Conservation (phyloP, 2,329 filamentous ascomycete species). For the Fusarium sp. region DNA sequence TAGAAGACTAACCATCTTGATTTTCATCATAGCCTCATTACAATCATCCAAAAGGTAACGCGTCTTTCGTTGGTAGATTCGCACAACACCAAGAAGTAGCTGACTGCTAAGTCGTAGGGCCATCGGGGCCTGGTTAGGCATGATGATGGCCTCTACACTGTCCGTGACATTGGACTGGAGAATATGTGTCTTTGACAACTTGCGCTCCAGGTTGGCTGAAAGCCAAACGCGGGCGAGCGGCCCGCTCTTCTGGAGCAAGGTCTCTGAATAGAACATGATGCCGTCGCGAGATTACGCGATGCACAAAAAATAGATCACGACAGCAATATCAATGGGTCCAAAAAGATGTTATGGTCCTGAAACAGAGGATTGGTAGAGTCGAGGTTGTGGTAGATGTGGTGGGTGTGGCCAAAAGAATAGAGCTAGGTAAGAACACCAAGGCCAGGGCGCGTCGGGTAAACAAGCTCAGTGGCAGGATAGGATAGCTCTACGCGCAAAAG, state of each 20-base stretch:
- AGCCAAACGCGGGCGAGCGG: constrained; percentile 98
- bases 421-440: constrained; percentile 49
- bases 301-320: constrained; percentile 36
- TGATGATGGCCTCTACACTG: constrained; percentile 95
- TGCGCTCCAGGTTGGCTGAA: constrained; percentile 97
- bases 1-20: constrained; percentile 83
- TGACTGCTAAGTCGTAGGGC: constrained; percentile 94
- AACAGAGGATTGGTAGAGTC: constrained; percentile 26
- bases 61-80: constrained; percentile 97
- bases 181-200: constrained; percentile 96
- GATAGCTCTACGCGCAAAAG: constrained; percentile 49
- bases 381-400: constrained; percentile 15
- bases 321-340: constrained; percentile 20
- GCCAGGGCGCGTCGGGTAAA: constrained; percentile 51
- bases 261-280: constrained; percentile 97
- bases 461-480: constrained; percentile 50
- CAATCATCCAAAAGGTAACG: constrained; percentile 97
- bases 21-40: constrained; percentile 96
- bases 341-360: constrained; percentile 7
- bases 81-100: constrained; percentile 91
- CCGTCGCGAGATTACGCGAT: constrained; percentile 48
- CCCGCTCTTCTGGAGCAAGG: constrained; percentile 94
- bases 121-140: constrained; percentile 92
- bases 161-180: constrained; percentile 93
- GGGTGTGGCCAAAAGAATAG: constrained; percentile 31